These are phyloP conservation scores for Lactarius tabidus DNA, from an alignment of 768 basidiomycete genomes.

Conservation along the genomic window DNA sequence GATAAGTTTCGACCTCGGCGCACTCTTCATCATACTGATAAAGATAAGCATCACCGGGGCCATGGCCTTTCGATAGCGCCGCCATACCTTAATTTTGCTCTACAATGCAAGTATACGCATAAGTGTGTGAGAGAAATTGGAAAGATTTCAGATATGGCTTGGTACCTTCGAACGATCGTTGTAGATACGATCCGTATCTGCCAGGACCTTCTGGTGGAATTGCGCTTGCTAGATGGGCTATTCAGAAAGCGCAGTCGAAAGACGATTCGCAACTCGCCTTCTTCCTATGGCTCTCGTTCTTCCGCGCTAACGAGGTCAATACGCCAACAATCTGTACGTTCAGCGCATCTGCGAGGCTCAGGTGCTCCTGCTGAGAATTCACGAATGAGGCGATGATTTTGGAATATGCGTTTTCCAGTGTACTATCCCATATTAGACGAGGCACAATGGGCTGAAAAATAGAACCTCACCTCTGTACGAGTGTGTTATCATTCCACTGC, in stretches of 20 bases:
- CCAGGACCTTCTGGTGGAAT: slow-evolving; percentile 66
- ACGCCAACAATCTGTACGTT: slow-evolving; percentile 58
- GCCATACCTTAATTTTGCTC: slow-evolving; percentile 60
- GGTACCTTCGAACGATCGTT: slow-evolving; percentile 66
- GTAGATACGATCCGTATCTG: slow-evolving; percentile 66
- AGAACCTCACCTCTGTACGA: slow-evolving; percentile 50
- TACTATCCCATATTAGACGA: slow-evolving; percentile 40
- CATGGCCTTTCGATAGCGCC: slow-evolving; percentile 4
- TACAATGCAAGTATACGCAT: slow-evolving; percentile 34
- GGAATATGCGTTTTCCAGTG: slow-evolving; percentile 66
- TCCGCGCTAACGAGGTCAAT: slow-evolving; percentile 54
- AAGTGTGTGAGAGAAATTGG: slow-evolving; percentile 5
- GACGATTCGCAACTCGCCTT: slow-evolving; percentile 42
- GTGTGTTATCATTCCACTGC: slow-evolving; percentile 46
- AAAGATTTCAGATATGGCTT: neutral
- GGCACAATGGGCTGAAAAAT: neutral
- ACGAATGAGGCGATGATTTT: slow-evolving; percentile 60
- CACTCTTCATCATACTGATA: slow-evolving; percentile 78
- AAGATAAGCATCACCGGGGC: slow-evolving; percentile 9
- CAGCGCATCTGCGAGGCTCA: slow-evolving; percentile 59
- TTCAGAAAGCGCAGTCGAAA: slow-evolving; percentile 8
- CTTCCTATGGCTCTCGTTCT: slow-evolving; percentile 63
- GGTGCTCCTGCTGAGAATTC: slow-evolving; percentile 63
- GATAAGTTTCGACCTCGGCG: slow-evolving; percentile 61
- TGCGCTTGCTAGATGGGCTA: slow-evolving; percentile 50